phyloP scores from a whole-genome alignment of 495 filamentous ascomycete species.

The Penicillium pulvis region DNA sequence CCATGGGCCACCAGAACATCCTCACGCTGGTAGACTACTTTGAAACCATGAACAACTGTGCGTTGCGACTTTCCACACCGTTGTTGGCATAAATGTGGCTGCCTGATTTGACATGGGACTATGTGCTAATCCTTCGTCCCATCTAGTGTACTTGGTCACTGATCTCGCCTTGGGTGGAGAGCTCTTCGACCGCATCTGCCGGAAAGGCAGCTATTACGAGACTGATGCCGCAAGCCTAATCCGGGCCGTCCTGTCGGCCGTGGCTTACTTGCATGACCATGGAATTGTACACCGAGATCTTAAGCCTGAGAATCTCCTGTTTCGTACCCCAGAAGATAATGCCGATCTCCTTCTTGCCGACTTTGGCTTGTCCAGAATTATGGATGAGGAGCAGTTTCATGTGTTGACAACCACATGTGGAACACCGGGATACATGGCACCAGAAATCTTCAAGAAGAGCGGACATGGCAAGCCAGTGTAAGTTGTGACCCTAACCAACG shows the following conservation, averaged over 20 bases:
- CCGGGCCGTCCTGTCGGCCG: constrained; percentile 91
- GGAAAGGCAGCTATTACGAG: constrained; percentile 98
- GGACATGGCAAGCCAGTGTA: constrained; percentile 81
- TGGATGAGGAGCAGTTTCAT: constrained; percentile 99
- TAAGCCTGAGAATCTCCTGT: constrained; percentile 59
- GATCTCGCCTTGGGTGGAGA: constrained; percentile 96
- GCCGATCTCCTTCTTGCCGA: constrained; percentile 88
- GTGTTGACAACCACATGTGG: constrained; percentile 97
- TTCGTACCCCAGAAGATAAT: constrained; percentile 59
- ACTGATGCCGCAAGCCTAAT: constrained; percentile 95
- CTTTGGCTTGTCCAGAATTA: constrained; percentile 91
- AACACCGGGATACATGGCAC: constrained; percentile 95
- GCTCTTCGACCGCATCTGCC: constrained; percentile 96
- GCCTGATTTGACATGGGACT: neutral
- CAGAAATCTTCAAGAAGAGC: constrained; percentile 78
- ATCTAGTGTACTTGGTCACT: constrained; percentile 87
- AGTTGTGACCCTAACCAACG: constrained; percentile 24
- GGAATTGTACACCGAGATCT: constrained; percentile 93
- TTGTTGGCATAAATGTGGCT: neutral
- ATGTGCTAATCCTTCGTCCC: constrained; percentile 4
- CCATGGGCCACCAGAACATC: constrained; percentile 98
- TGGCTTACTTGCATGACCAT: constrained; percentile 97
- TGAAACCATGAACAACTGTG: constrained; percentile 97
- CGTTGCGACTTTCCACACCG: constrained; percentile 17
- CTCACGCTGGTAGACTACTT: constrained; percentile 98